Evolutionary conservation across 225 moss, liverwort and hornwort genomes (phyloP).

Genomic region (Physcomitrium patens): DNA sequence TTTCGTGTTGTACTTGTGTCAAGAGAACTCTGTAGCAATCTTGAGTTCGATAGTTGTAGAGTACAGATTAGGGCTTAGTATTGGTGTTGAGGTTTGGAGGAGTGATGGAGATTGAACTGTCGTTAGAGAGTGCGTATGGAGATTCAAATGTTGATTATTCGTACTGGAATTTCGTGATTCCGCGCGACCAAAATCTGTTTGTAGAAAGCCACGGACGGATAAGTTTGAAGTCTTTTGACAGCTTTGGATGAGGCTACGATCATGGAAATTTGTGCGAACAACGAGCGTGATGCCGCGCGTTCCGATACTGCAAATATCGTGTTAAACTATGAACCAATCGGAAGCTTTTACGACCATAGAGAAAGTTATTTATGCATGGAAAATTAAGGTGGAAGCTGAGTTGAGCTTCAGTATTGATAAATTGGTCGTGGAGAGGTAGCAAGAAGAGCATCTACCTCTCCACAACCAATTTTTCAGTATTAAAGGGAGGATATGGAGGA

Average conservation of each 20-base stretch:
- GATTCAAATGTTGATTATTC: constrained; percentile 35
- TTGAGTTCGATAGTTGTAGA: constrained; percentile 20
- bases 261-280: constrained; percentile 77
- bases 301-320: constrained; percentile 86
- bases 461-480: constrained; percentile 27
- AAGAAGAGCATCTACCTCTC: constrained; percentile 25
- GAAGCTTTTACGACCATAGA: constrained; percentile 44
- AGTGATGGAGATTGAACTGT: constrained; percentile 49
- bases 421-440: constrained; percentile 39
- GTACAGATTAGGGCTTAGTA: constrained; percentile 40
- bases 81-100: constrained; percentile 23
- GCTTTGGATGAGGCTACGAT: constrained; percentile 69
- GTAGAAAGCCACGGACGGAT: constrained; percentile 65
- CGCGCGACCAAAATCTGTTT: constrained; percentile 71
- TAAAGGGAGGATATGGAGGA: constrained; percentile 36
- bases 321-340: constrained; percentile 48
- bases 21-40: constrained; percentile 1
- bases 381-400: constrained; percentile 39
- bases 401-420: constrained; percentile 35
- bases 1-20: neutral
- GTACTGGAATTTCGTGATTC: constrained; percentile 74
- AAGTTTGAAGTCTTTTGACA: constrained; percentile 55
- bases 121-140: constrained; percentile 35
- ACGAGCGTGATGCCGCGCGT: constrained; percentile 58
- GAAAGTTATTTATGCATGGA: constrained; percentile 37